phyloP scores from a whole-genome alignment of 2,329 filamentous ascomycete genomes.

The Neonectria faginata region DNA sequence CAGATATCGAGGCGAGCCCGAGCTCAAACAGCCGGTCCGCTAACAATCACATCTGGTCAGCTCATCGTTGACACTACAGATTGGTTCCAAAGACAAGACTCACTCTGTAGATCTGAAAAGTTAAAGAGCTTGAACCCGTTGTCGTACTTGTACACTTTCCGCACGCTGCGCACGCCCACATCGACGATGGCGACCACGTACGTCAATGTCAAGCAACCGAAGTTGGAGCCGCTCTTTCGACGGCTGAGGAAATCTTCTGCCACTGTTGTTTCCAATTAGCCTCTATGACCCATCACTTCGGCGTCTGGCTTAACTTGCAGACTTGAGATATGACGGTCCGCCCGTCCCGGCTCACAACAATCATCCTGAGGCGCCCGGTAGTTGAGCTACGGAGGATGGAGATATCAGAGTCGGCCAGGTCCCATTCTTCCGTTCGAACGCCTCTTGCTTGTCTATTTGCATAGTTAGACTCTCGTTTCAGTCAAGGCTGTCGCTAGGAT shows the following conservation, averaged over 20 bases:
- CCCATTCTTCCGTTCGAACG: not conserved
- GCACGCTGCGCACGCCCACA: not conserved
- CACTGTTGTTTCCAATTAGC: not conserved
- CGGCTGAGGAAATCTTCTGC: not conserved
- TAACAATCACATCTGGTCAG: not conserved
- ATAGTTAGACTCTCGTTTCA: not conserved
- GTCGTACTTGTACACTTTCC: not conserved
- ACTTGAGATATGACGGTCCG: no score
- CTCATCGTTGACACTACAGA: not conserved
- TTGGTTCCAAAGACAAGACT: not conserved
- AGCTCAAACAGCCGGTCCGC: not conserved
- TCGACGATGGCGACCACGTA: not conserved
- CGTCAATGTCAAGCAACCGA: not conserved
- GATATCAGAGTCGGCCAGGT: not conserved
- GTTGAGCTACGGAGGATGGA: not conserved
- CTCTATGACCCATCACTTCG: no score
- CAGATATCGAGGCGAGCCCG: constrained; percentile 6
- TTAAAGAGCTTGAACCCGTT: not conserved
- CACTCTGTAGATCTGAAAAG: not conserved
- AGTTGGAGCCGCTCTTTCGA: not conserved
- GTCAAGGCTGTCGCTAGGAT: not conserved
- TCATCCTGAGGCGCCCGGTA: not conserved
- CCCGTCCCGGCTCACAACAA: no score
- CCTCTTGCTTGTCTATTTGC: not conserved
- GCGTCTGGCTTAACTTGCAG: no score